phyloP scores from a whole-genome alignment of 345 rosid species.

The Corchorus capsularis region DNA sequence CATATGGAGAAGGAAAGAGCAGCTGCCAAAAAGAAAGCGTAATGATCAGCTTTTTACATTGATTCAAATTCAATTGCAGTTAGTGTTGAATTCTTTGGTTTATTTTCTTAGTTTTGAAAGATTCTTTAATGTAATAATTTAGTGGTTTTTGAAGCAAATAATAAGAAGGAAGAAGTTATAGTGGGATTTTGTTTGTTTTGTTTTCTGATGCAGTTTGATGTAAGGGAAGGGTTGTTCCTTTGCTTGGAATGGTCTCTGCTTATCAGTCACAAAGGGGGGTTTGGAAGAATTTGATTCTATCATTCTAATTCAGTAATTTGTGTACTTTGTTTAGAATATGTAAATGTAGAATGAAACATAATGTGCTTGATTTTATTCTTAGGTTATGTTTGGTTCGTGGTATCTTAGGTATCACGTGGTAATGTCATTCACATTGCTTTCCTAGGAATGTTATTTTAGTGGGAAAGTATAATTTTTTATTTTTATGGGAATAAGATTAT shows the following conservation, averaged over 20 bases:
- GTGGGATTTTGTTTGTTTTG: not conserved
- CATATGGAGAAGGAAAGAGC: slow-evolving; percentile 53
- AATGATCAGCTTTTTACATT: slow-evolving; percentile 17
- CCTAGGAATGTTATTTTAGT: too few relatives aligned
- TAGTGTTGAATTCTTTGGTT: not conserved
- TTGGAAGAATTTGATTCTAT: not conserved
- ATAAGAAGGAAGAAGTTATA: not conserved
- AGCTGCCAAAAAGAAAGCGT: slow-evolving; percentile 52
- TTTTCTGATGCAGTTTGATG: slow-evolving; percentile 8
- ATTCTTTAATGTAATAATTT: not conserved
- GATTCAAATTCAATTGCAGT: not conserved
- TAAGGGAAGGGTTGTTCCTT: not conserved
- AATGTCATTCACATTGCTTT: too few relatives aligned
- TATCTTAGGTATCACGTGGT: too few relatives aligned
- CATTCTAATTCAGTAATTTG: not conserved
- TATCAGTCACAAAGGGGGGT: not conserved
- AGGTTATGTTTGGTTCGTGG: too few relatives aligned
- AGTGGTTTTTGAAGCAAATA: not conserved
- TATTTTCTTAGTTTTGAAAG: not conserved
- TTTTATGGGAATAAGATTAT: too few relatives aligned
- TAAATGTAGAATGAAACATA: not conserved
- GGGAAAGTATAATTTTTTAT: too few relatives aligned
- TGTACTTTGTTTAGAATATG: not conserved
- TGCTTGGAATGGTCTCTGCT: not conserved
- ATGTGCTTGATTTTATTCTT: not conserved